These are phyloP conservation scores for Arctium lappa DNA, from an alignment of 129 eudicot genomes.

Conservation along the genomic window DNA sequence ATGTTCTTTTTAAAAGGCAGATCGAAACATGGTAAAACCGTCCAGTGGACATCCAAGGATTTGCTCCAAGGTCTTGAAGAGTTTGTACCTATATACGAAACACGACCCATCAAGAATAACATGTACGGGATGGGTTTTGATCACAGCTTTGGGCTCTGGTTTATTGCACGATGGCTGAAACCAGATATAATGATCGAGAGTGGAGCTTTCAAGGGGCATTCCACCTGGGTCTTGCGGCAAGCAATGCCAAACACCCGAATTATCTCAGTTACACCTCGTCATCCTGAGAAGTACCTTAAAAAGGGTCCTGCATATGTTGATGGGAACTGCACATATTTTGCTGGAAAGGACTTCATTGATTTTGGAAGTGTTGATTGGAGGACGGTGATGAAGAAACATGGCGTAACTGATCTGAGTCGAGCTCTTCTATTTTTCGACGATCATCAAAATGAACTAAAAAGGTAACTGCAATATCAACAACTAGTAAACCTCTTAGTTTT, in stretches of 20 bases:
- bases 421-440: slow-evolving; percentile 94
- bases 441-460: slow-evolving; percentile 92
- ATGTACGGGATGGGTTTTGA: slow-evolving; percentile 99
- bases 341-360: slow-evolving; percentile 94
- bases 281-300: slow-evolving; percentile 91
- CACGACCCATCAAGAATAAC: slow-evolving; percentile 88
- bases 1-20: slow-evolving; percentile 92
- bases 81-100: slow-evolving; percentile 84
- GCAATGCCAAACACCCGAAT: slow-evolving; percentile 91
- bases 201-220: slow-evolving; percentile 98
- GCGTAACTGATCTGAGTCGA: slow-evolving; percentile 55
- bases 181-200: slow-evolving; percentile 98
- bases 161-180: slow-evolving; percentile 85
- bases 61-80: slow-evolving; percentile 82
- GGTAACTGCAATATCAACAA: slow-evolving; percentile 37
- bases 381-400: slow-evolving; percentile 73
- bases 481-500: neutral
- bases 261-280: slow-evolving; percentile 88
- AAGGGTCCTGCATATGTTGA: slow-evolving; percentile 98
- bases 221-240: slow-evolving; percentile 97
- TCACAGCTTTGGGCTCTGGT: slow-evolving; percentile 99
- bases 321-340: slow-evolving; percentile 93
- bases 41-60: slow-evolving; percentile 94
- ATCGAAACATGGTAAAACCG: slow-evolving; percentile 94
- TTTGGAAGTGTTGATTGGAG: slow-evolving; percentile 89